These are phyloP conservation scores for Scorias spongiosa DNA, from an alignment of 2,329 filamentous ascomycete genomes.

Conservation along the genomic window DNA sequence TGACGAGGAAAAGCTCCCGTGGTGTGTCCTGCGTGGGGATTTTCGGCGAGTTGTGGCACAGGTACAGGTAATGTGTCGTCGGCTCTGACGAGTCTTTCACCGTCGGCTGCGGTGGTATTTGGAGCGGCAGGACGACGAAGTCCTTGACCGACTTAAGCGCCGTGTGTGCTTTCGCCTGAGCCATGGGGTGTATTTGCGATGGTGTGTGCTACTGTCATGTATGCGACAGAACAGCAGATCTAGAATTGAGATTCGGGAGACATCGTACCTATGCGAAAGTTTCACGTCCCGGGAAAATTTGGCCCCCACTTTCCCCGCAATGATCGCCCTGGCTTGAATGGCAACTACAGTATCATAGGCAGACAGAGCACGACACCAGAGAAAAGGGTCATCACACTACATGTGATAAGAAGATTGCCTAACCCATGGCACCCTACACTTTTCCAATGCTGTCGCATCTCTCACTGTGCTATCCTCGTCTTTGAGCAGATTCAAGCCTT, in stretches of 20 bases:
- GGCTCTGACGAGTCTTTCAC: conserved; percentile 34
- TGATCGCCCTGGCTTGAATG: too few relatives aligned
- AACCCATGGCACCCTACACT: too few relatives aligned
- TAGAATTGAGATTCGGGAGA: background rate
- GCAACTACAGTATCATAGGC: too few relatives aligned
- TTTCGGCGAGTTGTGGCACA: conserved; percentile 70
- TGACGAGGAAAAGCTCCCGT: conserved; percentile 79
- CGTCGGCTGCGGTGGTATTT: conserved; percentile 47
- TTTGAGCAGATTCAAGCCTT: conserved; percentile 30
- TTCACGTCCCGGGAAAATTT: background rate
- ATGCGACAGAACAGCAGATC: too few relatives aligned
- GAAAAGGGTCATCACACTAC: too few relatives aligned
- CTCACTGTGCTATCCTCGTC: background rate
- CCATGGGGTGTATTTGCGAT: conserved; percentile 2
- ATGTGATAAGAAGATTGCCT: too few relatives aligned
- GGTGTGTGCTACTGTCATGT: too few relatives aligned
- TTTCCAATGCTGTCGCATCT: too few relatives aligned
- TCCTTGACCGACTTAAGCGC: conserved; percentile 33
- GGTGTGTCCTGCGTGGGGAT: conserved; percentile 56
- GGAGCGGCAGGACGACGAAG: conserved; percentile 55
- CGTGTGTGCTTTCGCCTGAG: conserved; percentile 4
- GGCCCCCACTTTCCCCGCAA: background rate
- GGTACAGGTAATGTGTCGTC: conserved; percentile 69
- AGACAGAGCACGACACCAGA: too few relatives aligned
- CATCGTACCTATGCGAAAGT: background rate